Conservation (phyloP, 306 rosid genomes). For the Prinsepia uniflora region DNA sequence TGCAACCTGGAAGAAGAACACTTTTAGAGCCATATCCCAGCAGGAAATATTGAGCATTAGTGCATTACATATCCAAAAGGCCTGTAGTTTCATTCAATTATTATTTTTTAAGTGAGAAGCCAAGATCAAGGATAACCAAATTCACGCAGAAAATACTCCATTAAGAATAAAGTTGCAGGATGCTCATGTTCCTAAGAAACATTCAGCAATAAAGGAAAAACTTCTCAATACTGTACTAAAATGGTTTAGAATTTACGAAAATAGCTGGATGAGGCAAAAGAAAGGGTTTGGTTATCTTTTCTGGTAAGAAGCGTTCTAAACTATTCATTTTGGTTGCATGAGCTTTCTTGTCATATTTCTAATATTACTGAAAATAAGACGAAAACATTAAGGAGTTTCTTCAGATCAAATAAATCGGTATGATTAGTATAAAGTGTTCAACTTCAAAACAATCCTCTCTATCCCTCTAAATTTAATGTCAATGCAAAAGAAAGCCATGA, state of each 20-base stretch:
- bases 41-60: neutral
- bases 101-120: neutral
- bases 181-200: neutral
- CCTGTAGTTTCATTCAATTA: neutral
- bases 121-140: neutral
- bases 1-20: constrained; percentile 58
- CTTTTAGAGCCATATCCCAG: constrained; percentile 1
- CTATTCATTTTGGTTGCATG: neutral
- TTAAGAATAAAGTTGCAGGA: neutral
- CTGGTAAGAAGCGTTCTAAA: neutral
- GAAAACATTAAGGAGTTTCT: neutral
- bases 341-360: neutral
- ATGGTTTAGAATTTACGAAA: neutral
- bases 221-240: neutral
- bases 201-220: neutral
- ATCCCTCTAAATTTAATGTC: no score
- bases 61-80: neutral
- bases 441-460: neutral
- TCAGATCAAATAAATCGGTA: neutral
- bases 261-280: neutral
- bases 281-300: neutral
- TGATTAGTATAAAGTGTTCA: neutral
- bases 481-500: neutral
- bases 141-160: neutral
- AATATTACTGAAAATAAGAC: neutral